Percentiles rank a stretch among this genome's conserved stretches.
Evolutionary conservation across 148 eudicot genomes (phyloP).

Genomic region (Chenopodium album): DNA sequence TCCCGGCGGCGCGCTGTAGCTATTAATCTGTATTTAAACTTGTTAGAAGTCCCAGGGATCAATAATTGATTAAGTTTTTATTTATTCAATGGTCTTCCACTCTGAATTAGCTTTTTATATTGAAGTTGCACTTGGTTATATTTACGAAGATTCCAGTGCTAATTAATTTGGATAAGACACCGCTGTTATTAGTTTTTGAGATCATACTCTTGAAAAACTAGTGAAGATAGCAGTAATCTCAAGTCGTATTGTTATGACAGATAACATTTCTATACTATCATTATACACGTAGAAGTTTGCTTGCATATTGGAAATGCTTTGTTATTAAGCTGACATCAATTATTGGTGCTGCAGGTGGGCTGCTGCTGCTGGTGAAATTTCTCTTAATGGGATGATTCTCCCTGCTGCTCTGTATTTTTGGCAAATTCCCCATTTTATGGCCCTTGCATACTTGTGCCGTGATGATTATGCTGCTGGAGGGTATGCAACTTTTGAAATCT

Average conservation of each 20-base stretch:
- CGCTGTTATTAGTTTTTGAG: too few relatives aligned
- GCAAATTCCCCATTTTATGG: constrained; percentile 99
- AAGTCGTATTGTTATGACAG: background rate
- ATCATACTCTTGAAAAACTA: background rate
- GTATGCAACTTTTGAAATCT: constrained; percentile 39
- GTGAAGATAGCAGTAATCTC: background rate
- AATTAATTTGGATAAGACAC: too few relatives aligned
- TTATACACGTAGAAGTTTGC: background rate
- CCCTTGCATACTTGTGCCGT: constrained; percentile 92
- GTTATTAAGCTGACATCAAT: constrained; percentile 18
- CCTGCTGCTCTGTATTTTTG: constrained; percentile 99
- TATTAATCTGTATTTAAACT: too few relatives aligned
- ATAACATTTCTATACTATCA: background rate
- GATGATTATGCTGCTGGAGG: constrained; percentile 96
- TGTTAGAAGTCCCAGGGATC: background rate
- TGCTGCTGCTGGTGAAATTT: constrained; percentile 84
- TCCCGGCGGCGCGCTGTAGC: too few relatives aligned
- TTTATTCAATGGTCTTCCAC: background rate
- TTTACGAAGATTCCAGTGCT: too few relatives aligned
- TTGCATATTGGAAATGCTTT: background rate
- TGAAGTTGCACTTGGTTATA: background rate
- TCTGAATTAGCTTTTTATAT: background rate
- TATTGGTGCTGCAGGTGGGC: constrained; percentile 72
- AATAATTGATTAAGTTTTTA: background rate
- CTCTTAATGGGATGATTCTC: constrained; percentile 82